A percentile compares a stretch with the other conserved stretches of the same genome.
These are phyloP conservation scores for Hortaea sp. DNA, from an alignment of 2,329 filamentous ascomycete species.

Conservation along the genomic window DNA sequence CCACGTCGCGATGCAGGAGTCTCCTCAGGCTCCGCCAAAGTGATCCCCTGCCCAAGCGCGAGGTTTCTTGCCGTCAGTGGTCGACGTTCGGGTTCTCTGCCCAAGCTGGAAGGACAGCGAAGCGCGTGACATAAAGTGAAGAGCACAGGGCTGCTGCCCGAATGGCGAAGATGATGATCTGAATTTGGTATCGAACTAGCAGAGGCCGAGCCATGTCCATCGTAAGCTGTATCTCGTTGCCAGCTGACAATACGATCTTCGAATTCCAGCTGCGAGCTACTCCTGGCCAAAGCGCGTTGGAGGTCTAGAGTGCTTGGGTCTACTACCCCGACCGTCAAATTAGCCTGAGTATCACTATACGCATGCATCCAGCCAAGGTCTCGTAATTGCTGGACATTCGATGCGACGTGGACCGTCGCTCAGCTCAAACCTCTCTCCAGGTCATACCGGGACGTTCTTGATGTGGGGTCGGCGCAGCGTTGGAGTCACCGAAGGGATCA, in stretches of 20 bases:
- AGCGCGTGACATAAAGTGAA: not conserved
- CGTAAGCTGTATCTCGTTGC: not conserved
- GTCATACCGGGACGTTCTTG: conserved; percentile 30
- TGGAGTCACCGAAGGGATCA: conserved; percentile 76
- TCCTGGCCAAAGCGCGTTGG: not conserved
- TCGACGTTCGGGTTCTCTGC: not conserved
- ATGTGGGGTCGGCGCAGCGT: conserved; percentile 52
- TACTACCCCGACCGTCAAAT: not conserved
- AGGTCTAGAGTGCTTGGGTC: not conserved
- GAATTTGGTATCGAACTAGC: not conserved
- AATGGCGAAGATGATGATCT: not conserved
- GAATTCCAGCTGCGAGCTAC: not conserved
- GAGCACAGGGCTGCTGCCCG: not conserved
- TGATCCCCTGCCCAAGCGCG: too few relatives aligned
- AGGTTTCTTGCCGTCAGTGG: conserved; percentile 1
- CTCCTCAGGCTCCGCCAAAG: too few relatives aligned
- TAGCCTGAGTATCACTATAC: too few relatives aligned
- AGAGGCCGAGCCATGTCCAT: not conserved
- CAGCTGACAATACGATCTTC: conserved; percentile 1
- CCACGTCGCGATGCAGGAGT: not conserved
- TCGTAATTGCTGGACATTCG: not conserved
- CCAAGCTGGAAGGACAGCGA: not conserved
- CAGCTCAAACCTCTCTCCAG: conserved; percentile 19
- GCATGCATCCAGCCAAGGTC: conserved; percentile 2
- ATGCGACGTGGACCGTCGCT: too few relatives aligned